phyloP scores from a whole-genome alignment of 1,284 basidiomycete species.

The Porogramme epimiltina region DNA sequence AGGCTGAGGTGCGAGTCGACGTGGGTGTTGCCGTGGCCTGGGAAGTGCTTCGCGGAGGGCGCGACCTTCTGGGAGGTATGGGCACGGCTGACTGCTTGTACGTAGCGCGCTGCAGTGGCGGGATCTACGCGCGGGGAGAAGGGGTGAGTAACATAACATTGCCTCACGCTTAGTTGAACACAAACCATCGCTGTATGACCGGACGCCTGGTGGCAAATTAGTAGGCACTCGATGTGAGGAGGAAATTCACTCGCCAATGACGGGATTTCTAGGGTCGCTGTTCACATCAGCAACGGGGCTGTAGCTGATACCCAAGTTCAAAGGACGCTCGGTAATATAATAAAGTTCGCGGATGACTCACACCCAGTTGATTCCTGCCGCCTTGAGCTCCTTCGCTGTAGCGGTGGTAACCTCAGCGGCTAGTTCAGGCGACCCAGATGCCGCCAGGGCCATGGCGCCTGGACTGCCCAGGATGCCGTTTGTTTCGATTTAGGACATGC shows the following conservation, averaged over 20 bases:
- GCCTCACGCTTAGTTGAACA: too few relatives aligned
- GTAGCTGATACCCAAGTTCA: constrained; percentile 18
- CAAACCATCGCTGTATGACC: constrained; percentile 68
- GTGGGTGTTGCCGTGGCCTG: constrained; percentile 72
- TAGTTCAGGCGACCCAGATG: constrained; percentile 48
- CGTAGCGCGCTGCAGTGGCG: constrained; percentile 48
- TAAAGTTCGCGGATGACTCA: constrained; percentile 36
- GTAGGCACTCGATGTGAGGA: neutral
- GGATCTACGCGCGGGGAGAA: constrained; percentile 44
- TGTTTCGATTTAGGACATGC: too few relatives aligned
- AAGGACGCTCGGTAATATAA: neutral
- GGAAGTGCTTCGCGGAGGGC: constrained; percentile 69
- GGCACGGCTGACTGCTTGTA: constrained; percentile 48
- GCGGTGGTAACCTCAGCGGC: constrained; percentile 50
- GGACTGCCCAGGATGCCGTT: constrained; percentile 42
- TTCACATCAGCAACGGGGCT: constrained; percentile 73
- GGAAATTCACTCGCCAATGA: constrained; percentile 53
- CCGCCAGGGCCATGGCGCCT: constrained; percentile 71
- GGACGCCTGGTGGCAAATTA: constrained; percentile 47
- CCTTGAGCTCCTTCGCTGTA: constrained; percentile 55
- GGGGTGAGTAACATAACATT: neutral
- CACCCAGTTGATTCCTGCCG: constrained; percentile 69
- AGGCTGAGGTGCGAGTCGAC: constrained; percentile 72
- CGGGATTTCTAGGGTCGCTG: constrained; percentile 64
- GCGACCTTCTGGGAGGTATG: constrained; percentile 52